Conservation (phyloP, 805 yeast species). For the Sungouiella blattae region DNA sequence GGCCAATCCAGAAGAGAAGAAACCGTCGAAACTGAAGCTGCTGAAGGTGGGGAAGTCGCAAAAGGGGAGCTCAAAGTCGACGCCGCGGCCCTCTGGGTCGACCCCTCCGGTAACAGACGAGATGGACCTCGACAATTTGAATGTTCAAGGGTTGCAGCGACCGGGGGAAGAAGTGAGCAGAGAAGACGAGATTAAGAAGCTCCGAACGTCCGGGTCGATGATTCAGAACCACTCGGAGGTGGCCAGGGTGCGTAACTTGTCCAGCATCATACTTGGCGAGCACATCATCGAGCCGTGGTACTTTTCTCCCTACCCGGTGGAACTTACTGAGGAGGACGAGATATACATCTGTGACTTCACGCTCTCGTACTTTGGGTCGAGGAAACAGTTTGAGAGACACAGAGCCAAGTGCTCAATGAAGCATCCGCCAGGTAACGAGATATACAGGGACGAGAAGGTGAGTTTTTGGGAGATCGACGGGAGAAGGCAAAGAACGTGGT, state of each 20-base stretch:
- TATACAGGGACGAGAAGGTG: slow-evolving; percentile 86
- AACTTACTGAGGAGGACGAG: slow-evolving; percentile 86
- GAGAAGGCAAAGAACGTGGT: slow-evolving; percentile 93
- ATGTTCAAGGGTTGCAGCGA: slow-evolving; percentile 74
- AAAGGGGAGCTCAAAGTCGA: slow-evolving; percentile 16
- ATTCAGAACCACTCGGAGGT: slow-evolving; percentile 83
- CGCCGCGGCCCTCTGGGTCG: slow-evolving; percentile 24
- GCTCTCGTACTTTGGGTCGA: slow-evolving; percentile 80
- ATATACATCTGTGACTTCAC: slow-evolving; percentile 91
- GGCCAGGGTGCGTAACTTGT: slow-evolving; percentile 83
- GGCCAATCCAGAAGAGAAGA: slow-evolving; percentile 48
- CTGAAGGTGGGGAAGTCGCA: slow-evolving; percentile 23
- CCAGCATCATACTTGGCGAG: slow-evolving; percentile 77
- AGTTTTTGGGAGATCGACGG: slow-evolving; percentile 98
- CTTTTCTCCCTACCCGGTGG: slow-evolving; percentile 95
- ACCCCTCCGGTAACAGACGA: slow-evolving; percentile 45
- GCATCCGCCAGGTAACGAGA: slow-evolving; percentile 98
- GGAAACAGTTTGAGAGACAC: slow-evolving; percentile 89
- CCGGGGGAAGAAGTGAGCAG: slow-evolving; percentile 73
- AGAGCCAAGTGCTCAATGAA: slow-evolving; percentile 80
- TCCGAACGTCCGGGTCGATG: slow-evolving; percentile 97
- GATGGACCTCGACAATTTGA: slow-evolving; percentile 78
- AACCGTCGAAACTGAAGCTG: slow-evolving; percentile 27
- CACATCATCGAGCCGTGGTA: slow-evolving; percentile 98
- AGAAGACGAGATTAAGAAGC: slow-evolving; percentile 88